phyloP scores from a whole-genome alignment of 306 rosid species.

The Cicer cuneatum region DNA sequence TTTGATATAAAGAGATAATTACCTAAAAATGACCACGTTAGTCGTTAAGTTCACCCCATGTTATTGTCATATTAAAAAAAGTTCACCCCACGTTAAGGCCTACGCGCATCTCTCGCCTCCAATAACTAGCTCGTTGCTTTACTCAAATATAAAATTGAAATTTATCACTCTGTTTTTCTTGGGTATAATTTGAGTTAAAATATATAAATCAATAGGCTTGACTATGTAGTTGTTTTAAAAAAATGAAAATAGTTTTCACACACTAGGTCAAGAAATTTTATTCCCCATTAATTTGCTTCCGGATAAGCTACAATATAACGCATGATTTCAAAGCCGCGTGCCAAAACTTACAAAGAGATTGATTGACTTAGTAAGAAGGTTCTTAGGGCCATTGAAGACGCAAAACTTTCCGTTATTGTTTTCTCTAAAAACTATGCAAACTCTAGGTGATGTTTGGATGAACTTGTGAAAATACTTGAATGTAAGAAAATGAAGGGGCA shows the following conservation, averaged over 20 bases:
- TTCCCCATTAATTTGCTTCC: neutral
- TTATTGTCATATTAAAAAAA: too few species aligned
- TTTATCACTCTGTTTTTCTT: neutral
- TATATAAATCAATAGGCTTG: neutral
- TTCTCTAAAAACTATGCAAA: conserved; percentile 35
- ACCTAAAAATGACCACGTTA: too few species aligned
- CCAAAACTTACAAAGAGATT: neutral
- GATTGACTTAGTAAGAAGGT: conserved; percentile 7
- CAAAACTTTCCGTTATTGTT: conserved; percentile 39
- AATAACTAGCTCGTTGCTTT: neutral
- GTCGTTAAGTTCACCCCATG: too few species aligned
- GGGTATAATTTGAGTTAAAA: neutral
- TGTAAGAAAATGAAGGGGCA: conserved; percentile 25
- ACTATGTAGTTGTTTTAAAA: too few species aligned
- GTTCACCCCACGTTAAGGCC: too few species aligned
- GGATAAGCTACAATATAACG: neutral
- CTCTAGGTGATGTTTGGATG: conserved; percentile 45
- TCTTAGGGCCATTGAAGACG: conserved; percentile 31
- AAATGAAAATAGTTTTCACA: neutral
- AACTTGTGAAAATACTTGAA: conserved; percentile 39
- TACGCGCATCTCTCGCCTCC: neutral
- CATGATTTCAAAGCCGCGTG: neutral
- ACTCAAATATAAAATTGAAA: neutral
- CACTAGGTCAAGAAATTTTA: neutral
- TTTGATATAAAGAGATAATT: too few species aligned